A percentile compares a stretch with the other conserved stretches of the same genome.
These are phyloP conservation scores for Hura crepitans DNA, from an alignment of 441 rosid genomes.

Conservation along the genomic window DNA sequence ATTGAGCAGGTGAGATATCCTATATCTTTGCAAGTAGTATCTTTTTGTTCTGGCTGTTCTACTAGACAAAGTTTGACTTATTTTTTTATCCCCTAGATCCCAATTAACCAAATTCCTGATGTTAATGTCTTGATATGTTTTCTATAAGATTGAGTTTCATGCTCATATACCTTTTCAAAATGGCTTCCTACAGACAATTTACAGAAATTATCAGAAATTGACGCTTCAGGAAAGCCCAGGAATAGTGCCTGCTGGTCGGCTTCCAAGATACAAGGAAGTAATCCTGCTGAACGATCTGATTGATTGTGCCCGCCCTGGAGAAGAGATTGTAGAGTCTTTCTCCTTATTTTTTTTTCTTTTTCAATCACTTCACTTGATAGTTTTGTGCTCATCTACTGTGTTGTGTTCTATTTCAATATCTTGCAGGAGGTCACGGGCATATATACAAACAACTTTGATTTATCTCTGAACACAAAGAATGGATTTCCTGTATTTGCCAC, in stretches of 20 bases:
- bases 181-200: slow-evolving; percentile 66
- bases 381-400: slow-evolving; percentile 1
- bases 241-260: slow-evolving; percentile 98
- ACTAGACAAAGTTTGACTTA: neutral
- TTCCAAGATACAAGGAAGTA: slow-evolving; percentile 98
- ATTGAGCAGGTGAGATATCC: slow-evolving; percentile 71
- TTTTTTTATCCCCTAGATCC: neutral
- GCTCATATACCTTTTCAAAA: slow-evolving; percentile 7
- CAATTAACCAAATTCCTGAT: too few species aligned
- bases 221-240: slow-evolving; percentile 99
- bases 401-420: slow-evolving; percentile 8
- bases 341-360: neutral
- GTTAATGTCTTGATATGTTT: neutral
- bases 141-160: neutral
- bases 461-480: slow-evolving; percentile 89
- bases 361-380: slow-evolving; percentile 4
- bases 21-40: slow-evolving; percentile 9
- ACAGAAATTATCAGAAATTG: slow-evolving; percentile 94
- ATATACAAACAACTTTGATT: slow-evolving; percentile 90
- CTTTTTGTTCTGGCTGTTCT: slow-evolving; percentile 6
- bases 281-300: slow-evolving; percentile 87
- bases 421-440: slow-evolving; percentile 91
- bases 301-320: slow-evolving; percentile 97
- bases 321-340: slow-evolving; percentile 93
- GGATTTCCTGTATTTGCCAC: slow-evolving; percentile 98